These are phyloP conservation scores for Tricholoma furcatifolium DNA, from an alignment of 768 basidiomycete species.

Conservation along the genomic window DNA sequence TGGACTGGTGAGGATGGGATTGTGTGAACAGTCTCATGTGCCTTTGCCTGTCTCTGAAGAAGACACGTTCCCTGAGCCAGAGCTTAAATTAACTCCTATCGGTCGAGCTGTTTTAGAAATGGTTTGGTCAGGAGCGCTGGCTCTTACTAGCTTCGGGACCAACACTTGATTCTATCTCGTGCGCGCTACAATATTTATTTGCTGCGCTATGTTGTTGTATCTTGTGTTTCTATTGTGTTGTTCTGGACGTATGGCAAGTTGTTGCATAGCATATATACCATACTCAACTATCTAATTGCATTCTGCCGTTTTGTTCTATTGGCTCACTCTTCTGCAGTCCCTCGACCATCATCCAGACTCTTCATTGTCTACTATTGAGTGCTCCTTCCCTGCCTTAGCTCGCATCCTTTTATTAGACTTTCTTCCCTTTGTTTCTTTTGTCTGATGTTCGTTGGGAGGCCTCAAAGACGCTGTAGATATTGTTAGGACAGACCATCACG, in stretches of 20 bases:
- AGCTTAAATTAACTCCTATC: conserved; percentile 47
- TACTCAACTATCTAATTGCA: no score
- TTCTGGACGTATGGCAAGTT: no score
- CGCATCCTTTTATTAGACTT: conserved; percentile 38
- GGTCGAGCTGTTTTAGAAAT: conserved; percentile 56
- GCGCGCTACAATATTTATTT: no score
- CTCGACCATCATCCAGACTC: neutral
- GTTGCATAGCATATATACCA: no score
- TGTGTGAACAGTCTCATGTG: conserved; percentile 42
- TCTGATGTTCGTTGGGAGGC: conserved; percentile 39
- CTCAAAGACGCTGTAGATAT: conserved; percentile 37
- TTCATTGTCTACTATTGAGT: neutral
- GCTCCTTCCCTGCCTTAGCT: conserved; percentile 14
- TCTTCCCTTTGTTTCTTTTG: conserved; percentile 43
- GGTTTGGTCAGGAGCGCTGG: conserved; percentile 54
- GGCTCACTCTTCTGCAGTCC: no score
- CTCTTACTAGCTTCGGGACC: conserved; percentile 48
- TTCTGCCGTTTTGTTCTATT: no score
- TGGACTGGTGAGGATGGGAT: conserved; percentile 72
- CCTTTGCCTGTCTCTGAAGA: conserved; percentile 32
- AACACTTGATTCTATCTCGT: conserved; percentile 13
- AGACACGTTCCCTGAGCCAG: conserved; percentile 39
- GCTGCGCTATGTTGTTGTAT: neutral
- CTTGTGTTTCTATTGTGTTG: neutral
- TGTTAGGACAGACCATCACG: neutral